Base-by-base conservation (phyloP, 1,139 yeast species). In the Candida anutae region DNA sequence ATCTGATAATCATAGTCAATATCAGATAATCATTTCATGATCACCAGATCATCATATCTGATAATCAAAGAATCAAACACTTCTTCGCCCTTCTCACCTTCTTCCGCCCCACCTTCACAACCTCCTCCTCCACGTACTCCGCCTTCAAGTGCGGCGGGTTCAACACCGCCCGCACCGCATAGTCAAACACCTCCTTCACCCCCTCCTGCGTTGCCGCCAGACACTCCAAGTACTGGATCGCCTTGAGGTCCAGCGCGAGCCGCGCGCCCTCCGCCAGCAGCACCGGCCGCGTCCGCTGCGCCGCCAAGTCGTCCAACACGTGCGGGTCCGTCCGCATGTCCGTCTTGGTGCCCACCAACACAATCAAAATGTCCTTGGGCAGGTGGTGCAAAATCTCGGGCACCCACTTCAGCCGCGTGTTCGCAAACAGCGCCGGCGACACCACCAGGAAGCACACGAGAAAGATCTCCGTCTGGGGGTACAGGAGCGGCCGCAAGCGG, bases 161-260 rank as follows among this genome's bases (percentile, higher is more conserved):
- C 33, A 79, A 67, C 6, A 80, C 90, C 1, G 77, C 69, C 43
- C 77, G 70, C 27, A 84, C 83, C 13, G 95, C 94, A 36, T 62
- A 76, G 44, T 84, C 94, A 43, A 85, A 85, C 12, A 85, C 78
- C 34, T 79, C 83, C 48, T 79, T 78, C 29, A 79, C 87, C 15
- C 95, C 95, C 35, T 69, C 72, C 55, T 85, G 95, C 16, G 93
- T 80, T 13, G 90, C 82, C n/a, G 96, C 95, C 3, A 95, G 83
- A 54, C 96, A 87, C 58, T 87, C 96, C 38, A 82, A 62, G 53
- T 85, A 82, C 35, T 72, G 74, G 35, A 79, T 71, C 22, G 94
- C 82, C 2, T 83, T 80, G 31, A 80, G 60, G 21, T 81, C 87
- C 42, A 72, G 68, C 17, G 93, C 88, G 43, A 82, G 59, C 40